These are phyloP conservation scores for Beverwykella pulmonaria DNA, from an alignment of 495 filamentous ascomycete genomes.

Conservation along the genomic window DNA sequence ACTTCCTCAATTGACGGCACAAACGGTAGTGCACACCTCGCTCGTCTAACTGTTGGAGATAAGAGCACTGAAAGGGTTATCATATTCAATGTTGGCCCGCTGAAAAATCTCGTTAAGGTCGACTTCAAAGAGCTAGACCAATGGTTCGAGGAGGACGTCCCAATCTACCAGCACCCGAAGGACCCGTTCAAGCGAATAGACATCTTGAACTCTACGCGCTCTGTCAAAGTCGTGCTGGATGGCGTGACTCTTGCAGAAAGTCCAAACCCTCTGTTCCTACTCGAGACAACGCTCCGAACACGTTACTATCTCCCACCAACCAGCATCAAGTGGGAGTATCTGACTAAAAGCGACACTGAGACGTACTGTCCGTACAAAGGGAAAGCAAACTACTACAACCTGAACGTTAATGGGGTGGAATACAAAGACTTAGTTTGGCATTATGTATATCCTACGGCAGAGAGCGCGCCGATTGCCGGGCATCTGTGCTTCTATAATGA, in stretches of 20 bases:
- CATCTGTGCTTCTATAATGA: constrained; percentile 63
- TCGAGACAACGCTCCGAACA: constrained; percentile 55
- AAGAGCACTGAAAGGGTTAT: constrained; percentile 19
- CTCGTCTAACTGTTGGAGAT: constrained; percentile 13
- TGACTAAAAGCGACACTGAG: constrained; percentile 49
- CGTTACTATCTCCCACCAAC: constrained; percentile 58
- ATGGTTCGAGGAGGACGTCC: constrained; percentile 65
- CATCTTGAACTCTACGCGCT: constrained; percentile 53
- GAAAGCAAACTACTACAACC: constrained; percentile 56
- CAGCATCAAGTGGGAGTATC: constrained; percentile 43
- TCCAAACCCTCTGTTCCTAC: constrained; percentile 47
- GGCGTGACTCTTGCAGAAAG: constrained; percentile 53
- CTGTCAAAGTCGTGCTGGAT: constrained; percentile 53
- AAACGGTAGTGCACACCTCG: constrained; percentile 14
- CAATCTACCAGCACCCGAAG: constrained; percentile 61
- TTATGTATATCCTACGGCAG: constrained; percentile 55
- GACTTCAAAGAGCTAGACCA: constrained; percentile 44
- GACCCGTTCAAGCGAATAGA: constrained; percentile 64
- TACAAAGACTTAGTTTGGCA: constrained; percentile 58
- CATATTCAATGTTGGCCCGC: constrained; percentile 7
- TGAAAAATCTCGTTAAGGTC: constrained; percentile 31
- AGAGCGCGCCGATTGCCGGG: constrained; percentile 53
- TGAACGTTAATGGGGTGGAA: constrained; percentile 47
- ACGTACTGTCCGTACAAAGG: constrained; percentile 63
- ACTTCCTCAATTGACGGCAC: constrained; percentile 14